Evolutionary conservation across 768 basidiomycete genomes (phyloP).

Genomic region (Rickenella mellea): DNA sequence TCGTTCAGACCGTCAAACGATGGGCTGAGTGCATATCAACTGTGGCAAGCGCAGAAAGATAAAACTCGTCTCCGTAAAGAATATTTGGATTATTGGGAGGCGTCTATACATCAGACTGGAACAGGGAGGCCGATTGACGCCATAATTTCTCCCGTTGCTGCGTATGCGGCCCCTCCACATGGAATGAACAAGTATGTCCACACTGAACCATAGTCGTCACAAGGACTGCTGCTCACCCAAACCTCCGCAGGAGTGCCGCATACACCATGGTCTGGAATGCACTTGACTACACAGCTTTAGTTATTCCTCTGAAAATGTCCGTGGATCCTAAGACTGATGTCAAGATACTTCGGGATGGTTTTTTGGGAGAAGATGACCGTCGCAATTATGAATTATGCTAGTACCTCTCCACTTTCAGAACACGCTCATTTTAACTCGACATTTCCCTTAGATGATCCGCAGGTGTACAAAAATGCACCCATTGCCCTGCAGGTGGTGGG

Average conservation of each 20-base stretch:
- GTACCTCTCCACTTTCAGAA: slow-evolving; percentile 12
- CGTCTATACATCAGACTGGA: slow-evolving; percentile 37
- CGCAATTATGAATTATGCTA: slow-evolving; percentile 43
- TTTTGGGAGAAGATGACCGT: slow-evolving; percentile 39
- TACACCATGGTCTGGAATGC: slow-evolving; percentile 63
- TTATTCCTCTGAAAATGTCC: slow-evolving; percentile 58
- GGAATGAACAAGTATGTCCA: slow-evolving; percentile 40
- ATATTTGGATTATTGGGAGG: slow-evolving; percentile 57
- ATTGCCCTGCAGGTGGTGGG: slow-evolving; percentile 60
- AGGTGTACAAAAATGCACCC: slow-evolving; percentile 46
- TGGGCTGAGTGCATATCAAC: slow-evolving; percentile 12
- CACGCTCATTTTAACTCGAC: no score
- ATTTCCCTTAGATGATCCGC: slow-evolving; percentile 41
- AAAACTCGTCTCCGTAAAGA: slow-evolving; percentile 33
- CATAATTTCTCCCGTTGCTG: slow-evolving; percentile 55
- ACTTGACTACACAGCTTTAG: slow-evolving; percentile 53
- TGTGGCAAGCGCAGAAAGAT: slow-evolving; percentile 17
- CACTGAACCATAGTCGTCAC: background rate
- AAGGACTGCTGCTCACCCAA: background rate
- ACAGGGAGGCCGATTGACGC: slow-evolving; percentile 73
- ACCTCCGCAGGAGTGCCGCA: slow-evolving; percentile 25
- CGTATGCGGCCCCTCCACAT: slow-evolving; percentile 55
- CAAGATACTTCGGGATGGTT: slow-evolving; percentile 33
- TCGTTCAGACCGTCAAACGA: slow-evolving; percentile 16
- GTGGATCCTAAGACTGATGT: slow-evolving; percentile 44